These are phyloP conservation scores for Pichia cactophila DNA, from an alignment of 1,139 yeast genomes.

Conservation along the genomic window DNA sequence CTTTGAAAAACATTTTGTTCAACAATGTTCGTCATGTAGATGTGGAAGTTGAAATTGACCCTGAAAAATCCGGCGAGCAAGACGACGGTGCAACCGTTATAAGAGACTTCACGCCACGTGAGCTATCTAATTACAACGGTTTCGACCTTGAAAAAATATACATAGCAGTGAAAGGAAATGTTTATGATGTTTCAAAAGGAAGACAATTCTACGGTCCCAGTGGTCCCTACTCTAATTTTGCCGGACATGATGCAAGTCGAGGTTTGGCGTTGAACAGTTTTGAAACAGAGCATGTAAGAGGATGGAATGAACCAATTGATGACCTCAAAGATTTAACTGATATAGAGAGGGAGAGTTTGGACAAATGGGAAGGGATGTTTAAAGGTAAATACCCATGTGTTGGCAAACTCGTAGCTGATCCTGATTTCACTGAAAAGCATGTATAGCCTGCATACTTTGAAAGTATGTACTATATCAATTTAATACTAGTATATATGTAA, in stretches of 20 bases:
- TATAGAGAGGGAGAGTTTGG: conserved; percentile 60
- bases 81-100: conserved; percentile 57
- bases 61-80: conserved; percentile 28
- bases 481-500: no score
- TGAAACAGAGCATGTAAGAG: conserved; percentile 49
- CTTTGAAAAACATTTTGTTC: conserved; percentile 14
- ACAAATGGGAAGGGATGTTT: conserved; percentile 84
- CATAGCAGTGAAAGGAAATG: conserved; percentile 77
- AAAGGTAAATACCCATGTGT: conserved; percentile 67
- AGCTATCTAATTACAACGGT: conserved; percentile 73
- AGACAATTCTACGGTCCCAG: conserved; percentile 92
- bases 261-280: conserved; percentile 90
- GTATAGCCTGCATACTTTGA: no score
- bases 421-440: neutral
- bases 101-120: conserved; percentile 72
- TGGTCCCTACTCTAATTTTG: conserved; percentile 92
- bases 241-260: conserved; percentile 93
- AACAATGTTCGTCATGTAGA: conserved; percentile 8
- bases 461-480: no score
- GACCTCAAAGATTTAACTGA: conserved; percentile 49
- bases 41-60: conserved; percentile 19
- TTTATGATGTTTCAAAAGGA: conserved; percentile 78
- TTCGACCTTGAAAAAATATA: conserved; percentile 68
- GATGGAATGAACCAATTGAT: conserved; percentile 69
- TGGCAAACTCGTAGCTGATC: conserved; percentile 42